Conservation (phyloP, 2,329 filamentous ascomycete species). For the Paraconiothyrium brasiliense region DNA sequence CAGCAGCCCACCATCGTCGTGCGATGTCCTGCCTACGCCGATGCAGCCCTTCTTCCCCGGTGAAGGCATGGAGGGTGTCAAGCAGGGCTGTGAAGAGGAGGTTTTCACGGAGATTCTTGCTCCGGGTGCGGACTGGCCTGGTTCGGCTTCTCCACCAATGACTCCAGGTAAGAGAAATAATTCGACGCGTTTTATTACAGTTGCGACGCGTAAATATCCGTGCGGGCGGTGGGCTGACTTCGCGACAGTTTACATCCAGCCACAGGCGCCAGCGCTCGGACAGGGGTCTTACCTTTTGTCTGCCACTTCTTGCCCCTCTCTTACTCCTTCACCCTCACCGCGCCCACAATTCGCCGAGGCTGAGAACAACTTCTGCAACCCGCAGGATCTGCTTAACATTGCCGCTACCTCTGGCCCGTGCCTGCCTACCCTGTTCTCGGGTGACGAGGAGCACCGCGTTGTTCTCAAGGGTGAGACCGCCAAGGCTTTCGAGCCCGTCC, state of each 20-base stretch:
- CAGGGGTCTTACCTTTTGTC: slow-evolving; percentile 75
- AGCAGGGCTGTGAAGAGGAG: slow-evolving; percentile 73
- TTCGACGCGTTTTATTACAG: background rate
- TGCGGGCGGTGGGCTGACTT: slow-evolving; percentile 32
- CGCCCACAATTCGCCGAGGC: slow-evolving; percentile 73
- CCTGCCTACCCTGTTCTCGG: slow-evolving; percentile 68
- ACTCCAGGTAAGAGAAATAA: slow-evolving; percentile 77
- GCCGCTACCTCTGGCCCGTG: slow-evolving; percentile 68
- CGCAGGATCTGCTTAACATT: slow-evolving; percentile 81
- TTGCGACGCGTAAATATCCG: background rate
- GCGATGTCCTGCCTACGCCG: slow-evolving; percentile 82
- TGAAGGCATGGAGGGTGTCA: slow-evolving; percentile 52
- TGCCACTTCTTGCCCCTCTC: slow-evolving; percentile 78
- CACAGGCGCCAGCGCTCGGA: slow-evolving; percentile 72
- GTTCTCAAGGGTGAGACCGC: slow-evolving; percentile 58
- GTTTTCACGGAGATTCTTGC: slow-evolving; percentile 77
- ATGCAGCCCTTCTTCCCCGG: slow-evolving; percentile 76
- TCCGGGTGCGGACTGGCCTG: slow-evolving; percentile 74
- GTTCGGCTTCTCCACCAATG: slow-evolving; percentile 82
- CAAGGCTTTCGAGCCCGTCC: slow-evolving; percentile 47
- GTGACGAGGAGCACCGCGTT: slow-evolving; percentile 68
- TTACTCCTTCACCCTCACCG: slow-evolving; percentile 86
- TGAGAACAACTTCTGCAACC: slow-evolving; percentile 89
- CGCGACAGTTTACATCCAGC: slow-evolving; percentile 70
- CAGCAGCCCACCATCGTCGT: slow-evolving; percentile 81